A percentile compares a stretch with the other conserved stretches of the same genome.
Conservation (phyloP, 306 rosid genomes). For the Cyclanthera cordifolia region DNA sequence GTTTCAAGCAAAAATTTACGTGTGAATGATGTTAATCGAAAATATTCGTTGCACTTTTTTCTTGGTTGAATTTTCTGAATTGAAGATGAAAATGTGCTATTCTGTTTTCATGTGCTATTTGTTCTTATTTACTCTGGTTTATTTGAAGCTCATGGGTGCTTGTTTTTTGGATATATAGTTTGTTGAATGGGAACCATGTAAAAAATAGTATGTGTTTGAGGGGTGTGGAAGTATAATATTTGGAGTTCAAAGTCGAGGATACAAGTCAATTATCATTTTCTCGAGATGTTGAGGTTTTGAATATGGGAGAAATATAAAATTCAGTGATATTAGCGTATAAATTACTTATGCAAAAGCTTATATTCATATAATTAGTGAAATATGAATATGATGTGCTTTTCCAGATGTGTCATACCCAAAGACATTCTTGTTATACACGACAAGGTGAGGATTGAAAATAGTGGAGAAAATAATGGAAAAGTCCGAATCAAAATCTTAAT, state of each 20-base stretch:
- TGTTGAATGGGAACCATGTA: not conserved
- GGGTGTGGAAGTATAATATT: no score
- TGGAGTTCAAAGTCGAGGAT: no score
- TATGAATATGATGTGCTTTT: no score
- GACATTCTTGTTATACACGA: no score
- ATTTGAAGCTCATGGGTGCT: not conserved
- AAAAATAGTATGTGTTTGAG: no score
- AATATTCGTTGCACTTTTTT: not conserved
- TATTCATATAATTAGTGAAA: no score
- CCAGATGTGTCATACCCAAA: no score
- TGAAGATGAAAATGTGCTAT: not conserved
- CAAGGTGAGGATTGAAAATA: not conserved
- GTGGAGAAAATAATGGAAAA: not conserved
- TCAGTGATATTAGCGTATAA: no score
- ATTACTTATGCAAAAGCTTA: no score
- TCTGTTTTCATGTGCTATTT: not conserved
- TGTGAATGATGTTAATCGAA: not conserved
- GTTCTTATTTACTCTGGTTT: not conserved
- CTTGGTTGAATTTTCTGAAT: not conserved
- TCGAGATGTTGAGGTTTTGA: no score
- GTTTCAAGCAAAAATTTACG: not conserved
- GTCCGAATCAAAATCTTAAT: not conserved
- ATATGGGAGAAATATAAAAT: no score
- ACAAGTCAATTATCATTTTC: no score
- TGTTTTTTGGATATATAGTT: not conserved